Conservation (phyloP, 2,329 filamentous ascomycete species). For the Cladorrhinum sp. region DNA sequence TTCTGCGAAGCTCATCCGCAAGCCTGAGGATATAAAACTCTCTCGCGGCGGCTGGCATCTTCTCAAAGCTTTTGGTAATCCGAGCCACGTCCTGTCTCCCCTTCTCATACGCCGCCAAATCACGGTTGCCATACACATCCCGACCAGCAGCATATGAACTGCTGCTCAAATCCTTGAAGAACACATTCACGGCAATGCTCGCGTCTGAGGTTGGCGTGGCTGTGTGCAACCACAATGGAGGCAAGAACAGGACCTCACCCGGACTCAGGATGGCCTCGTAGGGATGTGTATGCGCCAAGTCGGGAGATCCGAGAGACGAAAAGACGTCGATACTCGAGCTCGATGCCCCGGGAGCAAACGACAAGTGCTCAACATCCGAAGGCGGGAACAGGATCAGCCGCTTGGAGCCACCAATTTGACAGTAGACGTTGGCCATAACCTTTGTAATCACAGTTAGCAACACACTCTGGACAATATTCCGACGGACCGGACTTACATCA, state of each 20-base stretch:
- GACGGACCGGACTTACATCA: constrained; percentile 58
- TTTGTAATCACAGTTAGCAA: constrained; percentile 31
- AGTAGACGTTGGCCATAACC: constrained; percentile 85
- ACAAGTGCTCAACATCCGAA: constrained; percentile 64
- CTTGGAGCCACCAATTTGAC: constrained; percentile 73
- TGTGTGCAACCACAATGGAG: constrained; percentile 81
- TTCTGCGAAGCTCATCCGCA: constrained; percentile 58
- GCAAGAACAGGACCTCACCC: constrained; percentile 77
- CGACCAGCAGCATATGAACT: constrained; percentile 67
- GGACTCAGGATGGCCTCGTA: constrained; percentile 63
- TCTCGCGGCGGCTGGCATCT: constrained; percentile 62
- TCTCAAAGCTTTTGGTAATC: constrained; percentile 62
- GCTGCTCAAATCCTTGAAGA: constrained; percentile 69
- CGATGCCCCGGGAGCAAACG: constrained; percentile 72
- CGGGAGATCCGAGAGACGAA: constrained; percentile 34
- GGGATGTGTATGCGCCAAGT: constrained; percentile 50
- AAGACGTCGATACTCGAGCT: constrained; percentile 78
- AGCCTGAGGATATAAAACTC: constrained; percentile 73
- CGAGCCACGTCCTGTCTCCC: constrained; percentile 68
- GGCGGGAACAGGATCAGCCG: constrained; percentile 76
- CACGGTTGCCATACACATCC: constrained; percentile 86
- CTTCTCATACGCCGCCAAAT: constrained; percentile 80
- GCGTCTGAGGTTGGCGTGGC: constrained; percentile 55
- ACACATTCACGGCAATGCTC: constrained; percentile 84
- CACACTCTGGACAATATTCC: no score